Percentiles rank a stretch among this genome's conserved stretches.
These are phyloP conservation scores for Pseudoturritis turrita DNA, from an alignment of 345 rosid species.

Conservation along the genomic window DNA sequence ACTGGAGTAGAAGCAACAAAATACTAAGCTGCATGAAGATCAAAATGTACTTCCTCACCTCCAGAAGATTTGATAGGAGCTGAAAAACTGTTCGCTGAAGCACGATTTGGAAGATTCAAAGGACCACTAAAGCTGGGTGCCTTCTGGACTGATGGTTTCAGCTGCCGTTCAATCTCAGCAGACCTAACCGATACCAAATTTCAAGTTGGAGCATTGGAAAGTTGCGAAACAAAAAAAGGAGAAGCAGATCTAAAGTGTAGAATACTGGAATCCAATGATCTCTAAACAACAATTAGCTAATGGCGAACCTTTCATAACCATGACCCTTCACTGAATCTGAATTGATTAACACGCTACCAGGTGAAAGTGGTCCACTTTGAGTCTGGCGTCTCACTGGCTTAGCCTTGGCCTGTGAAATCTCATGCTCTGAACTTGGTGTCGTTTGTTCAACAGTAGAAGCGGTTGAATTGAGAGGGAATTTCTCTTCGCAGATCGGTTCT, in stretches of 20 bases:
- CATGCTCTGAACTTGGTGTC: slow-evolving; percentile 49
- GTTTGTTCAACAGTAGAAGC: slow-evolving; percentile 40
- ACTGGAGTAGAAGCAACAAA: not conserved
- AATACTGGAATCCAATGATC: not conserved
- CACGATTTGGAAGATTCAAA: slow-evolving; percentile 87
- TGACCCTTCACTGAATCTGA: slow-evolving; percentile 54
- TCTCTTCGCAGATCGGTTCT: slow-evolving; percentile 39
- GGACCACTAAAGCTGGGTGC: slow-evolving; percentile 99
- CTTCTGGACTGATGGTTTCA: slow-evolving; percentile 46
- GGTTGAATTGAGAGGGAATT: slow-evolving; percentile 37
- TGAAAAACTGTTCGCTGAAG: slow-evolving; percentile 97
- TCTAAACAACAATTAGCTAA: slow-evolving; percentile 9
- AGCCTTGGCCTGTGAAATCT: slow-evolving; percentile 42
- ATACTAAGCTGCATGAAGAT: not conserved
- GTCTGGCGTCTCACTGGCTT: slow-evolving; percentile 63
- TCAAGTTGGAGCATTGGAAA: slow-evolving; percentile 3
- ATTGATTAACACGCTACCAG: slow-evolving; percentile 45
- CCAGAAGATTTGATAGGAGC: slow-evolving; percentile 96
- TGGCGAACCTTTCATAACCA: slow-evolving; percentile 54
- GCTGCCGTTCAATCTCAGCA: slow-evolving; percentile 63
- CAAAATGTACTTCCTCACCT: slow-evolving; percentile 43
- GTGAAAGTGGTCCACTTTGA: slow-evolving; percentile 83
- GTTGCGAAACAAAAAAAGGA: not conserved
- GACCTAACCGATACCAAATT: slow-evolving; percentile 40
- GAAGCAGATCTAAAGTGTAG: slow-evolving; percentile 2